A percentile compares a stretch with the other conserved stretches of the same genome.
Conservation (phyloP, 2,329 filamentous ascomycete genomes). For the Dactylonectria macrodidyma region DNA sequence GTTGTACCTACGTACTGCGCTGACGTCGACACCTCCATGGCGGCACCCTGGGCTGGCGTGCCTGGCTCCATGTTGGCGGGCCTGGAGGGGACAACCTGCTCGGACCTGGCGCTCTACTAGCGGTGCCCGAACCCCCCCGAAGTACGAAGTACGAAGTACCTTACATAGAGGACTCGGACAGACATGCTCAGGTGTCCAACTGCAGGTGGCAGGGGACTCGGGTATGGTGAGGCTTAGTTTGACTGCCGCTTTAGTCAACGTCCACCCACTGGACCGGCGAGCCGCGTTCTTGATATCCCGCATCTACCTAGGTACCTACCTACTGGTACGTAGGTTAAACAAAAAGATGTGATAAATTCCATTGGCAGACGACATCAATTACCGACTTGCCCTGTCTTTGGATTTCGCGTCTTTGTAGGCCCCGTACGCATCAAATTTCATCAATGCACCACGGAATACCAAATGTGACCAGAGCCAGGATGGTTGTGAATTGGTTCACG, state of each 20-base stretch:
- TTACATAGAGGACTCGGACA: too few species aligned
- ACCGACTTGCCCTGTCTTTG: not conserved
- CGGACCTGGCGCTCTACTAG: conserved; percentile 17
- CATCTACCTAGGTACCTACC: too few species aligned
- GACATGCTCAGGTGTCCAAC: too few species aligned
- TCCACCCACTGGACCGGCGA: not conserved
- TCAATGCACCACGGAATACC: too few species aligned
- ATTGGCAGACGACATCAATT: not conserved
- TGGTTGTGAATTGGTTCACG: not conserved
- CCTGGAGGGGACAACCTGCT: conserved; percentile 16
- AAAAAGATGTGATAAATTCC: too few species aligned
- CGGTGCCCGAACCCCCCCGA: conserved; percentile 24
- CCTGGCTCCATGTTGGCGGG: conserved; percentile 22
- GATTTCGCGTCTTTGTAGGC: too few species aligned
- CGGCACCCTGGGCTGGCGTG: conserved; percentile 14
- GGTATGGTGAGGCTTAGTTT: conserved; percentile 8
- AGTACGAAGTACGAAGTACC: conserved; percentile 4
- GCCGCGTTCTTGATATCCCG: not conserved
- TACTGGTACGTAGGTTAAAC: too few species aligned
- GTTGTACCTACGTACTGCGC: conserved; percentile 23
- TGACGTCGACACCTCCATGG: conserved; percentile 26
- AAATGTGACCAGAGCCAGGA: too few species aligned
- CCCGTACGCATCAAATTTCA: too few species aligned
- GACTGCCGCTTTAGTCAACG: conserved; percentile 3
- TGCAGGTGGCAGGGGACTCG: not conserved